These are phyloP conservation scores for Pulveroboletus sp. DNA, from an alignment of 768 basidiomycete genomes.

Conservation along the genomic window DNA sequence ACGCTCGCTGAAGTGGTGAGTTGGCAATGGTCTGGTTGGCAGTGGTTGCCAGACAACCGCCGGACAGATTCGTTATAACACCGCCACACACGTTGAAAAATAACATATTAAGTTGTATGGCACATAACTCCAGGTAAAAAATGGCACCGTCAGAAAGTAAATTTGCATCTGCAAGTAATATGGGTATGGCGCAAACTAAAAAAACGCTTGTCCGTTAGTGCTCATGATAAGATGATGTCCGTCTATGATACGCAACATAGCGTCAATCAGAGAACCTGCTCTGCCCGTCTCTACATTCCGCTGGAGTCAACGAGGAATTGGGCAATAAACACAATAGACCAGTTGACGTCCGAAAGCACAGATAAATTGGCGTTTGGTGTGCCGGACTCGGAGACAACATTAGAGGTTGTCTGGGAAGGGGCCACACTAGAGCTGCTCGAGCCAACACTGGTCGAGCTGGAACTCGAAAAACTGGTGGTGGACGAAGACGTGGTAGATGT, in stretches of 20 bases:
- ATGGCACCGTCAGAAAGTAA: conserved; percentile 8
- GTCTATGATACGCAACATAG: conserved; percentile 17
- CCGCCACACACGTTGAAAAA: conserved; percentile 4
- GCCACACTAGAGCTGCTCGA: conserved; percentile 22
- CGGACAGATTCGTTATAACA: not conserved
- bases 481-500: conserved; percentile 11
- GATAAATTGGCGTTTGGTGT: conserved; percentile 11
- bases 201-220: conserved; percentile 19
- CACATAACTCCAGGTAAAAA: conserved; percentile 15
- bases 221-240: conserved; percentile 13
- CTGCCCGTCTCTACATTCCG: conserved; percentile 3
- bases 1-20: not conserved
- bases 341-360: conserved; percentile 13
- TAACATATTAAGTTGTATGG: conserved; percentile 3
- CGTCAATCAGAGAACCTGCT: conserved; percentile 8
- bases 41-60: conserved; percentile 21
- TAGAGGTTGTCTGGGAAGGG: conserved; percentile 20
- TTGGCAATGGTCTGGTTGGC: not conserved
- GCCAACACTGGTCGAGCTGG: conserved; percentile 1
- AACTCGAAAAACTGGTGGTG: conserved; percentile 14
- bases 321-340: conserved; percentile 18
- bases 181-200: conserved; percentile 26
- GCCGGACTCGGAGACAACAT: conserved; percentile 7
- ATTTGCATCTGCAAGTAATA: conserved; percentile 9
- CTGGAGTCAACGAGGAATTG: conserved; percentile 15